Evolutionary conservation across 441 rosid genomes (phyloP), one percentile per base, ranked within the genome.

Genomic region (Biscutella laevigata): DNA sequence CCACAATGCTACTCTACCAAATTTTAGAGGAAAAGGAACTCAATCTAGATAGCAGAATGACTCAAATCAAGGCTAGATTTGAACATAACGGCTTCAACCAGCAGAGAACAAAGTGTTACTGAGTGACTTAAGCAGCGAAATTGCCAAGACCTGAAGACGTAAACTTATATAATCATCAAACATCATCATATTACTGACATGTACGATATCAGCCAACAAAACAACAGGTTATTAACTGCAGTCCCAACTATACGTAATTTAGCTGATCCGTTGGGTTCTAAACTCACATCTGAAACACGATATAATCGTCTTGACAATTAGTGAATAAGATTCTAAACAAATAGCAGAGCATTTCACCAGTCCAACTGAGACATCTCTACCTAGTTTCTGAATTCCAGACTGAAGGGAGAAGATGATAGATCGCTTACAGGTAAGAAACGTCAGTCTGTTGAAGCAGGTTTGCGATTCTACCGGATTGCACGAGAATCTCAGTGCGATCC

Each of bases 391-490:
- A 53, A 13, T 10, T 14, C 46, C 25, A 43, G 37, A 13, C 14
- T 25, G 12, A 35, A 62, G 48, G 33, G 36, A 59, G 48, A 38
- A 49, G 15, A 53, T 34, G 34, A 36, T 1, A 54, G 46, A 64
- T 34, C 57, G 72, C 97, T 81, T 72, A 92, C 99, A 92, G 57
- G 65, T 92, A 88, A 10, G 99, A 92, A 37, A 92, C 88, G 56
- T 88, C 88, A 1, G 99, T 81, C 14, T 64, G 59, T 0, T 73
- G 67, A 46, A 92, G 99, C 69, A 92, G 73, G 42, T 71, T 86
- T 24, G 97, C 95, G 30, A 92, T 88, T 68, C 76, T 70, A 54
- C 62, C 46, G 0, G 95, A 77, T 64, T 82, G 88, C 37, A 80
- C 67, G 25, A 92, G 74, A 68, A 92, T 75, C 64, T 84, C 95